Evolutionary conservation across 129 eudicot species (phyloP).

Genomic region (Lonicera japonica): DNA sequence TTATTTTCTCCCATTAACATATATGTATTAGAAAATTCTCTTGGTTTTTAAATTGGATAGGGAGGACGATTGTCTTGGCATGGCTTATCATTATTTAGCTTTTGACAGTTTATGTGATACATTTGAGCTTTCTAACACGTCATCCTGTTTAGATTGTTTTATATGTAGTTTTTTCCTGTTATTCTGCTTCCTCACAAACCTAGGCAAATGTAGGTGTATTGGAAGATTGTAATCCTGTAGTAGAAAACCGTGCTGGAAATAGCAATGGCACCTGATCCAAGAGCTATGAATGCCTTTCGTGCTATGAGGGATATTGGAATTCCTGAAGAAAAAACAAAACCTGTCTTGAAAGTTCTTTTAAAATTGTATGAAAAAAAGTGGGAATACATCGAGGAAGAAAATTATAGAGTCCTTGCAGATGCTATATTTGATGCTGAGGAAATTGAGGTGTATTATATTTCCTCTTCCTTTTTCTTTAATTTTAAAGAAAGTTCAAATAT

Average conservation of each 20-base stretch:
- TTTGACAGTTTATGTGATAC: background rate
- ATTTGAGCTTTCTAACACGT: background rate
- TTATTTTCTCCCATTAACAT: background rate
- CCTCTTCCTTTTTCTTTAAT: conserved; percentile 2
- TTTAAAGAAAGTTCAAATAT: background rate
- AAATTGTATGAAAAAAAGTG: conserved; percentile 79
- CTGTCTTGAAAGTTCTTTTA: conserved; percentile 63
- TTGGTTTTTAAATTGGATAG: too few species aligned
- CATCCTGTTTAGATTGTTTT: background rate
- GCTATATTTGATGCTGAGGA: conserved; percentile 83
- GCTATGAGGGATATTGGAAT: conserved; percentile 81
- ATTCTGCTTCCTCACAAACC: conserved; percentile 1
- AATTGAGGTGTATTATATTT: conserved; percentile 20
- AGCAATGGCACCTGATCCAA: conserved; percentile 46
- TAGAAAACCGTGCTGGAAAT: conserved; percentile 9
- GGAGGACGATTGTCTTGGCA: too few species aligned
- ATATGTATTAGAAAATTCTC: background rate
- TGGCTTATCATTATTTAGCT: too few species aligned
- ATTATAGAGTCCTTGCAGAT: conserved; percentile 87
- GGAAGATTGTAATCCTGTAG: conserved; percentile 3
- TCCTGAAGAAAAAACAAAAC: conserved; percentile 66
- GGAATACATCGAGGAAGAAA: conserved; percentile 83
- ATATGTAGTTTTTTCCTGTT: background rate
- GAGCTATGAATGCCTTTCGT: conserved; percentile 57
- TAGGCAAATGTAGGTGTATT: background rate